Base-by-base conservation (phyloP, 768 basidiomycete species). In the Mycena pura region DNA sequence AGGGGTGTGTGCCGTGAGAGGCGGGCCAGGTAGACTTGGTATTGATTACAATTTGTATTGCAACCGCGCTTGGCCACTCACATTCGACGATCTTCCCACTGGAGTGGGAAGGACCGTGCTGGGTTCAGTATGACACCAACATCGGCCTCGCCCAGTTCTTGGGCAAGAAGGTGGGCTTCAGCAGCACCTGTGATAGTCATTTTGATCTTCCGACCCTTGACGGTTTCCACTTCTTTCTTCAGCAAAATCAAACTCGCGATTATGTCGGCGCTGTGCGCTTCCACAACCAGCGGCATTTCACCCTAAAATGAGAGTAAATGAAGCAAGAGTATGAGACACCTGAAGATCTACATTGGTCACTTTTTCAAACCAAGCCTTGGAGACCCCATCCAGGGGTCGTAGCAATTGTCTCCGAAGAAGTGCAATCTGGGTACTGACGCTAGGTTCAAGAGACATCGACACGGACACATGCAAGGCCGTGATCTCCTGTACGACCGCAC, bases 371-470 rank as follows among this genome's bases (percentile, higher is more conserved):
- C 80, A 82, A 38, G 76, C 57, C 1, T 79, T 82, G 4, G 80
- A 62, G 22, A 70, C 76, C 38, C 76, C 78, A 38, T 74, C 71
- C 3, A 68, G 60, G 14, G 80, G 74, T 24, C 73, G 77, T 9
- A 88, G 76, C 8, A 96, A 77, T 36, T 94, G 76, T 8, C 82
- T 77, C 1, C 94, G 83, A 43, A 97, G 76, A 5, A 86, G 79
- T 14, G 88, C 89, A 61, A 96, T 88, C 65, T 94, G 87, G n/a
- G 88, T 90, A 73, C 93, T 93, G 28, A 93, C 80, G 60, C 91
- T 90, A 0, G 81, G 66, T 73, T 77, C 68, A 34, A 79, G 60
- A 21, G 76, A 76, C 68, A 86, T 85, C 6, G 78, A 72, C 41
- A 96, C 72, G 6, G 80, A 72, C 62, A 96, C 74, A 69, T 93